Evolutionary conservation across 805 yeast species (phyloP).

Genomic region (Candida vaughaniae): DNA sequence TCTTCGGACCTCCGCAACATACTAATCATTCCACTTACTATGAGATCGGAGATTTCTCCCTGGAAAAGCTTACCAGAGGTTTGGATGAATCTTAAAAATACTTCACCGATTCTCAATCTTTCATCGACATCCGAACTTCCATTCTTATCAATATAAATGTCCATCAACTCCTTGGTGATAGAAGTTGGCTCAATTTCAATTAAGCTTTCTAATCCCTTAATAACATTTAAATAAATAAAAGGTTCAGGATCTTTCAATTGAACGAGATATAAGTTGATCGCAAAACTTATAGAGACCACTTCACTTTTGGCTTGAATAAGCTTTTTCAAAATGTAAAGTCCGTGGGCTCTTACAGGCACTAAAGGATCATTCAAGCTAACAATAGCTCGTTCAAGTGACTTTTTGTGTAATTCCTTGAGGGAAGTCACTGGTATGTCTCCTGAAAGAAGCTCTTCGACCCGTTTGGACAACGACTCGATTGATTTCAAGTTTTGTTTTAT

Average conservation of each 20-base stretch:
- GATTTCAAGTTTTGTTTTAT: constrained; percentile 12
- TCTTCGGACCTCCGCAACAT: constrained; percentile 29
- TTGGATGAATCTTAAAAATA: constrained; percentile 58
- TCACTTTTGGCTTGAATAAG: constrained; percentile 51
- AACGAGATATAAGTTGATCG: constrained; percentile 56
- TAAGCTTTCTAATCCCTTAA: constrained; percentile 70
- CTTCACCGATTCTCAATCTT: constrained; percentile 81
- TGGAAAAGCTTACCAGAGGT: constrained; percentile 46
- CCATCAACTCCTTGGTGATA: constrained; percentile 37
- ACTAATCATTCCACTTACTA: constrained; percentile 45
- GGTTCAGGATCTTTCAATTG: constrained; percentile 82
- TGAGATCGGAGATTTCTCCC: constrained; percentile 40
- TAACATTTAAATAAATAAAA: constrained; percentile 78
- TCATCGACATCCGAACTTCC: constrained; percentile 51
- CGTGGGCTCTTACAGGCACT: constrained; percentile 86
- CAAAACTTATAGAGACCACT: constrained; percentile 53
- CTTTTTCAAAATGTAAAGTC: constrained; percentile 62
- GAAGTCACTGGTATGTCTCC: constrained; percentile 23
- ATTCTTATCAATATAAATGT: constrained; percentile 34
- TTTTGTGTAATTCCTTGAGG: constrained; percentile 33
- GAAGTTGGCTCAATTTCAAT: constrained; percentile 42
- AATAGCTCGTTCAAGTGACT: constrained; percentile 56
- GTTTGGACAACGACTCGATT: constrained; percentile 23
- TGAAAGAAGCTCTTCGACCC: constrained; percentile 28
- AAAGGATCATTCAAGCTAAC: constrained; percentile 70